A percentile compares a stretch with the other conserved stretches of the same genome.
phyloP scores from a whole-genome alignment of 2,329 filamentous ascomycete genomes.

The Cladosporium colombiae region DNA sequence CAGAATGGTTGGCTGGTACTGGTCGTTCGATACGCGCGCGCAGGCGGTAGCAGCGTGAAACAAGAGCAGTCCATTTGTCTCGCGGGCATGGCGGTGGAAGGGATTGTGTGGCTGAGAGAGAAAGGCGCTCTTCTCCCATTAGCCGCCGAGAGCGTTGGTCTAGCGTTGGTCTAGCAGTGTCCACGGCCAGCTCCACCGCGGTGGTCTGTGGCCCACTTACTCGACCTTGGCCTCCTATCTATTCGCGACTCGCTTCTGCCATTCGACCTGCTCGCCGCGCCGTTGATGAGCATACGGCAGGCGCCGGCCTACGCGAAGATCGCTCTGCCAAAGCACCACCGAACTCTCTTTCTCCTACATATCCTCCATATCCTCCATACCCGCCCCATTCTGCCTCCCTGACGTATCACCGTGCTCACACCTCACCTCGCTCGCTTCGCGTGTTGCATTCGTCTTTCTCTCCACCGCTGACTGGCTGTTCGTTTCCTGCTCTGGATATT shows the following conservation, averaged over 20 bases:
- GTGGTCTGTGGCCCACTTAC: neutral
- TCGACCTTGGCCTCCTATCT: slow-evolving; percentile 17
- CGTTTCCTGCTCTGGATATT: neutral
- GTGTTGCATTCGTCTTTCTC: neutral
- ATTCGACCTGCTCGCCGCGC: slow-evolving; percentile 12
- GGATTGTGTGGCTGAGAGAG: neutral
- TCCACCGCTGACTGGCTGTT: neutral
- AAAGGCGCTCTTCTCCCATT: neutral
- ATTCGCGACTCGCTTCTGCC: slow-evolving; percentile 11
- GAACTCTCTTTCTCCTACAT: slow-evolving; percentile 14
- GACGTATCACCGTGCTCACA: slow-evolving; percentile 16
- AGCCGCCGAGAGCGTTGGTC: neutral
- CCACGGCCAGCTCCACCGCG: neutral
- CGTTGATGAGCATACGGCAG: slow-evolving; percentile 17
- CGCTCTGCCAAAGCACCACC: neutral
- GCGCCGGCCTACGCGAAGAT: slow-evolving; percentile 10
- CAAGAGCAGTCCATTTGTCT: slow-evolving; percentile 4
- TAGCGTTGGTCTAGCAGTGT: neutral
- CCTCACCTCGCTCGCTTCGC: slow-evolving; percentile 9
- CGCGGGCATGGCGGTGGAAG: neutral
- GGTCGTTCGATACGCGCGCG: neutral
- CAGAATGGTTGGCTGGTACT: neutral
- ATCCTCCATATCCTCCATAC: slow-evolving; percentile 14
- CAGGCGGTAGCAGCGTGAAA: slow-evolving; percentile 13
- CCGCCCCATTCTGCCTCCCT: slow-evolving; percentile 9